phyloP scores from a whole-genome alignment of 1,139 yeast genomes.

The Nakaseomyces uthaithaninus region DNA sequence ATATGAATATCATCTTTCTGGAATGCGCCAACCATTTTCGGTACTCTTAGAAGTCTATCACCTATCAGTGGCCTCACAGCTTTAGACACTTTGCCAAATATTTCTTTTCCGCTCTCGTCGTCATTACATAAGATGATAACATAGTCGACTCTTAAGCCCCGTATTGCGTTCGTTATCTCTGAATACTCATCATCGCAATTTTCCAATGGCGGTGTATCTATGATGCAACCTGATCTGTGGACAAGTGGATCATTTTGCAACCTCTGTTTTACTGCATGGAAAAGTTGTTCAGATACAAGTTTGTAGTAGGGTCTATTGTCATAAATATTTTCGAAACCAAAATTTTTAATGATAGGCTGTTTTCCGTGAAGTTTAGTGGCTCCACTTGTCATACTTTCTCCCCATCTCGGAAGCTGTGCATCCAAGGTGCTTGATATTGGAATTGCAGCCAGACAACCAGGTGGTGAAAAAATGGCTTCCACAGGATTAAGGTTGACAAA shows the following conservation, averaged over 20 bases:
- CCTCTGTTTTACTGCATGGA: constrained; percentile 51
- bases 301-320: constrained; percentile 59
- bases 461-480: constrained; percentile 69
- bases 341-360: constrained; percentile 76
- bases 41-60: constrained; percentile 20
- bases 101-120: constrained; percentile 32
- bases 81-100: constrained; percentile 7
- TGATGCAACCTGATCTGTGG: constrained; percentile 55
- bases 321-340: constrained; percentile 55
- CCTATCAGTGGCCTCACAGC: constrained; percentile 14
- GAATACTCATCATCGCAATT: constrained; percentile 40
- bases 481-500: constrained; percentile 78
- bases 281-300: constrained; percentile 48
- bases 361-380: constrained; percentile 74
- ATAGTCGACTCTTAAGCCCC: constrained; percentile 39
- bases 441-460: constrained; percentile 82
- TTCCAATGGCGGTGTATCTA: constrained; percentile 71
- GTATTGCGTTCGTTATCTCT: constrained; percentile 27
- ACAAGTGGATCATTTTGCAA: constrained; percentile 47
- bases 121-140: constrained; percentile 58
- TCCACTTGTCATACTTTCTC: constrained; percentile 82
- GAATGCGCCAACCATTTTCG: constrained; percentile 37
- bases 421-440: constrained; percentile 76
- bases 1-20: constrained; percentile 63
- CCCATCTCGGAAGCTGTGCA: constrained; percentile 70